Conservation (phyloP, 352 stramenopile genomes). For the Globisporangium alternatum region DNA sequence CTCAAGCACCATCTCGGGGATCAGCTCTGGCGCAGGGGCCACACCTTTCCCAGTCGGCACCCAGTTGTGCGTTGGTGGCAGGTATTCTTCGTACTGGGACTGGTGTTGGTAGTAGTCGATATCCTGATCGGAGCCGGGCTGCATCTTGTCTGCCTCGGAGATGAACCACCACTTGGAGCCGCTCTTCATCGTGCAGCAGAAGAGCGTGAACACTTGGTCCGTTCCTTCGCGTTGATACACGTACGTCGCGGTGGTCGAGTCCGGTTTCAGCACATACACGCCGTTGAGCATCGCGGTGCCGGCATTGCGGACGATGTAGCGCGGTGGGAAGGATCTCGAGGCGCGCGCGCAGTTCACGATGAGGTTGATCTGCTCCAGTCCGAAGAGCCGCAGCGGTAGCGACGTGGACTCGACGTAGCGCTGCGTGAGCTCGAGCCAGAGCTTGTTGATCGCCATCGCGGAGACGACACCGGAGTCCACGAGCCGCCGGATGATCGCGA, state of each 20-base stretch:
- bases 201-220: constrained; percentile 90
- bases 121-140: constrained; percentile 97
- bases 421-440: constrained; percentile 83
- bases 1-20: constrained; percentile 61
- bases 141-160: constrained; percentile 95
- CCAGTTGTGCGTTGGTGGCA: constrained; percentile 91
- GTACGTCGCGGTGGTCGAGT: constrained; percentile 64
- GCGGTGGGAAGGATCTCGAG: constrained; percentile 80
- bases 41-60: constrained; percentile 75
- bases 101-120: constrained; percentile 99
- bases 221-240: constrained; percentile 72
- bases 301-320: constrained; percentile 89
- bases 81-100: constrained; percentile 90
- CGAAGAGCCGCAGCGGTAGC: constrained; percentile 92
- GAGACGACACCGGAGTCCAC: constrained; percentile 61
- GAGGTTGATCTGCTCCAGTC: constrained; percentile 92
- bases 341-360: constrained; percentile 87
- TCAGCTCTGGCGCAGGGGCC: constrained; percentile 61
- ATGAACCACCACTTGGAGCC: constrained; percentile 99
- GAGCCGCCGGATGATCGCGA: constrained; percentile 73
- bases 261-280: constrained; percentile 85
- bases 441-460: constrained; percentile 54
- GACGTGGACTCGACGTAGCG: constrained; percentile 90
- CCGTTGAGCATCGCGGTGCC: constrained; percentile 92
- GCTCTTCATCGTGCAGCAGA: constrained; percentile 97